phyloP scores from a whole-genome alignment of 1,284 basidiomycete species.

The Tetrapyrgos nigripes region DNA sequence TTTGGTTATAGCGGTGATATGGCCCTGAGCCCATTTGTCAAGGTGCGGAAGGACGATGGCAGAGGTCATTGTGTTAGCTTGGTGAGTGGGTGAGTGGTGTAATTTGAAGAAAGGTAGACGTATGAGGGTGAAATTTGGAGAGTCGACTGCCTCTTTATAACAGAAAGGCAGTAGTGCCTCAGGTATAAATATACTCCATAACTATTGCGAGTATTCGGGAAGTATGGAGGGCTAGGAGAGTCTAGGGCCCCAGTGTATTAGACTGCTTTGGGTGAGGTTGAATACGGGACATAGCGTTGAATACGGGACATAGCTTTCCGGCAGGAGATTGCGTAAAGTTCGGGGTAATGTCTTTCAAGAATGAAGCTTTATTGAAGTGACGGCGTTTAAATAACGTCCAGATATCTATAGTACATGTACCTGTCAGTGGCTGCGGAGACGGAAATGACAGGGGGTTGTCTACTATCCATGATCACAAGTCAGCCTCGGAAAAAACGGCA shows the following conservation, averaged over 20 bases:
- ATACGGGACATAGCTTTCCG: not conserved
- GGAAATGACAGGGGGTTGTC: no score
- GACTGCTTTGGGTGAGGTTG: not conserved
- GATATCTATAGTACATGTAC: no score
- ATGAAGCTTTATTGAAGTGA: not conserved
- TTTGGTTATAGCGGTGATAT: conserved; percentile 25
- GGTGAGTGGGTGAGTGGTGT: not conserved
- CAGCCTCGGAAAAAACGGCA: no score
- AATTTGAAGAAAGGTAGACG: not conserved
- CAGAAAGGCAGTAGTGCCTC: not conserved
- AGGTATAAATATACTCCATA: not conserved
- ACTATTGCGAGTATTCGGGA: not conserved
- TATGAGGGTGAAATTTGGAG: not conserved
- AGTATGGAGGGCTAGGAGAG: not conserved
- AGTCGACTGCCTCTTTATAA: not conserved
- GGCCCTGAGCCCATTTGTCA: conserved; percentile 26
- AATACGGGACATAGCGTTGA: not conserved
- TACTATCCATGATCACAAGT: no score
- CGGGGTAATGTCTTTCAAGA: not conserved
- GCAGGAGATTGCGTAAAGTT: not conserved
- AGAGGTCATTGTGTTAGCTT: not conserved
- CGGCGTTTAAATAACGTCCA: no score
- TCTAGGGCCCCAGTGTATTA: not conserved
- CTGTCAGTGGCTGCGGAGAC: no score
- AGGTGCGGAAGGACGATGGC: conserved; percentile 13